These are phyloP conservation scores for Lunularia cruciata DNA, from an alignment of 225 moss, liverwort and hornwort species.

Conservation along the genomic window DNA sequence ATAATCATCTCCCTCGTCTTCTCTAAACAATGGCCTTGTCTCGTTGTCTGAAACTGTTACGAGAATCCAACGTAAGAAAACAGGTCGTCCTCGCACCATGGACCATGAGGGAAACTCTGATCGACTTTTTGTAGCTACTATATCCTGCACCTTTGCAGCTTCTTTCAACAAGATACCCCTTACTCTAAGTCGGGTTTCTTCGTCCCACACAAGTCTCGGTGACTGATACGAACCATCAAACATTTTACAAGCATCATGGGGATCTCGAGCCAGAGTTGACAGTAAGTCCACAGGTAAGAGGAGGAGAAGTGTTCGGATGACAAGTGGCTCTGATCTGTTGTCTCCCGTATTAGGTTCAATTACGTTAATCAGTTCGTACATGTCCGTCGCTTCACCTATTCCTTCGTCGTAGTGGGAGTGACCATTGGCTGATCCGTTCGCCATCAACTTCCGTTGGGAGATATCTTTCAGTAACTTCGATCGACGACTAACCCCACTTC, in stretches of 20 bases:
- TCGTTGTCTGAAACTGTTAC: conserved; percentile 78
- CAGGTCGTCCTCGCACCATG: conserved; percentile 59
- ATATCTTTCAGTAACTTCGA: conserved; percentile 88
- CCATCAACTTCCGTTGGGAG: conserved; percentile 66
- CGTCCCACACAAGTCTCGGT: conserved; percentile 89
- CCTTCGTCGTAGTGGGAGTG: conserved; percentile 57
- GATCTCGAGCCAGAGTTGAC: conserved; percentile 86
- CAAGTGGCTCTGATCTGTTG: conserved; percentile 59
- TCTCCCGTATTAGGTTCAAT: conserved; percentile 58
- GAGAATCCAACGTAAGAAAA: conserved; percentile 74
- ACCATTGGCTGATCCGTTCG: conserved; percentile 80
- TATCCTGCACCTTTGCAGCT: conserved; percentile 55
- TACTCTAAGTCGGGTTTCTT: conserved; percentile 63
- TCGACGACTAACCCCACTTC: conserved; percentile 92
- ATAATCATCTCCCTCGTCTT: conserved; percentile 70
- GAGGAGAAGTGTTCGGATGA: conserved; percentile 69
- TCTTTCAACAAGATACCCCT: conserved; percentile 57
- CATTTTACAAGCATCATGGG: conserved; percentile 71
- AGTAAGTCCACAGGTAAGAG: conserved; percentile 86
- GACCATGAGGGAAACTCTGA: conserved; percentile 69
- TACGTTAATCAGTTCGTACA: conserved; percentile 83
- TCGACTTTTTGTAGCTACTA: conserved; percentile 42
- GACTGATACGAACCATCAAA: conserved; percentile 71
- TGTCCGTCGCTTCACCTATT: conserved; percentile 89
- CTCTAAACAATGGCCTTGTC: conserved; percentile 66